phyloP scores from a whole-genome alignment of 73 alveolate genomes.

The Uronychia setigera region DNA sequence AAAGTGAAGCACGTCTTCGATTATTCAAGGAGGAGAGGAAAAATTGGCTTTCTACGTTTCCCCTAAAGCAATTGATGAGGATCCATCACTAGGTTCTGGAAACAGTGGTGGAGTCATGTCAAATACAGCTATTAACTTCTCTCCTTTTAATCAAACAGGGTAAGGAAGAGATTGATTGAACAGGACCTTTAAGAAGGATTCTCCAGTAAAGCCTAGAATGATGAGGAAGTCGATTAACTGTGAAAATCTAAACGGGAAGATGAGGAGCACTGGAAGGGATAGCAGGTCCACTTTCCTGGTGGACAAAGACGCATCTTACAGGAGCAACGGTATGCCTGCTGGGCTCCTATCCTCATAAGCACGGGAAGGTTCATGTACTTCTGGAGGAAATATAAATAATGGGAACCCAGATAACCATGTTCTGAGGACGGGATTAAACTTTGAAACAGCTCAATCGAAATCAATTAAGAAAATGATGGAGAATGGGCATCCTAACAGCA shows the following conservation, averaged over 20 bases:
- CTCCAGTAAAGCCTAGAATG: background rate
- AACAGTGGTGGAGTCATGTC: background rate
- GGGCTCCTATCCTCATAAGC: background rate
- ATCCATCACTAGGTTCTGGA: too few species aligned
- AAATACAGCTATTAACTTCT: background rate
- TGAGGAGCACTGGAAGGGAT: background rate
- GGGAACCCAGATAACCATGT: background rate
- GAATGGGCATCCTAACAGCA: background rate
- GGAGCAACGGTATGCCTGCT: background rate
- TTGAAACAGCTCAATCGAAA: background rate
- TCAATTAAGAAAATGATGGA: background rate
- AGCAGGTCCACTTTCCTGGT: slow-evolving; percentile 1
- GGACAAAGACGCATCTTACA: background rate
- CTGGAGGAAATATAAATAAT: background rate
- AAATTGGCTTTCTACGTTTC: background rate
- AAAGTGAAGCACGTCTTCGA: background rate
- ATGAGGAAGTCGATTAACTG: background rate
- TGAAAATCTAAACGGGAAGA: background rate
- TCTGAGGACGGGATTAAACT: background rate
- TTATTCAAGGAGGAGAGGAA: background rate
- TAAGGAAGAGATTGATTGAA: background rate
- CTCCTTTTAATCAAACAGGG: background rate
- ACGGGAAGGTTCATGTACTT: background rate
- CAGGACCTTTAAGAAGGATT: background rate
- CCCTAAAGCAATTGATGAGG: background rate